These are phyloP conservation scores for Trebouxia sp. DNA, from an alignment of 139 green algal species.

Conservation along the genomic window DNA sequence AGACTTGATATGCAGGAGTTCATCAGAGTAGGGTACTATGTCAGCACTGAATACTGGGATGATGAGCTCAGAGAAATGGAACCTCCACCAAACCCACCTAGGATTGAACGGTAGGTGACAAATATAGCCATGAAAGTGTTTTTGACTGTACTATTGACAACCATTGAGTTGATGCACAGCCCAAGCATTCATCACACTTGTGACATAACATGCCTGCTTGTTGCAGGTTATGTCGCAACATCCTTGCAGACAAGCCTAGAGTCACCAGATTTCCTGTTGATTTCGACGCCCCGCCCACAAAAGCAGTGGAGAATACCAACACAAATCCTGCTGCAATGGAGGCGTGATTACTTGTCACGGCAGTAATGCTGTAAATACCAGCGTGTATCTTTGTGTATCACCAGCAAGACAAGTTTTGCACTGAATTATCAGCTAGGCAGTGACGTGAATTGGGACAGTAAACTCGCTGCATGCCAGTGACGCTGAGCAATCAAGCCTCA, in stretches of 20 bases:
- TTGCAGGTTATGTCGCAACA: constrained; percentile 66
- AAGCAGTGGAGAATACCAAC: neutral
- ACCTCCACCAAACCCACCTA: constrained; percentile 65
- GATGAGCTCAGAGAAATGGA: constrained; percentile 79
- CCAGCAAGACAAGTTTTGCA: too few relatives aligned
- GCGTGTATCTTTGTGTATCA: constrained; percentile 4
- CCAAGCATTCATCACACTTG: neutral
- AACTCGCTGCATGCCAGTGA: too few relatives aligned
- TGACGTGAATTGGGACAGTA: too few relatives aligned
- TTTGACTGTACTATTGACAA: neutral
- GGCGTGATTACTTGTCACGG: neutral
- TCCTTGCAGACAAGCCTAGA: constrained; percentile 90
- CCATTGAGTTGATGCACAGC: neutral
- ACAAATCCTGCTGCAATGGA: neutral
- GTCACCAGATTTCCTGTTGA: constrained; percentile 86
- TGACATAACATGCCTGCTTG: neutral
- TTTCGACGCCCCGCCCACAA: constrained; percentile 39
- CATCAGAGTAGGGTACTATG: constrained; percentile 93
- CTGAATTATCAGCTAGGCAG: too few relatives aligned
- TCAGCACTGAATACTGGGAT: constrained; percentile 95
- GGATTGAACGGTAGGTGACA: constrained; percentile 75
- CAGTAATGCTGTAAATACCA: too few relatives aligned
- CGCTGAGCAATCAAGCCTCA: too few relatives aligned
- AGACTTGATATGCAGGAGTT: constrained; percentile 66
- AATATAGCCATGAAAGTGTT: neutral